phyloP scores from a whole-genome alignment of 208 protist species.

The Acanthamoeba culbertsoni region DNA sequence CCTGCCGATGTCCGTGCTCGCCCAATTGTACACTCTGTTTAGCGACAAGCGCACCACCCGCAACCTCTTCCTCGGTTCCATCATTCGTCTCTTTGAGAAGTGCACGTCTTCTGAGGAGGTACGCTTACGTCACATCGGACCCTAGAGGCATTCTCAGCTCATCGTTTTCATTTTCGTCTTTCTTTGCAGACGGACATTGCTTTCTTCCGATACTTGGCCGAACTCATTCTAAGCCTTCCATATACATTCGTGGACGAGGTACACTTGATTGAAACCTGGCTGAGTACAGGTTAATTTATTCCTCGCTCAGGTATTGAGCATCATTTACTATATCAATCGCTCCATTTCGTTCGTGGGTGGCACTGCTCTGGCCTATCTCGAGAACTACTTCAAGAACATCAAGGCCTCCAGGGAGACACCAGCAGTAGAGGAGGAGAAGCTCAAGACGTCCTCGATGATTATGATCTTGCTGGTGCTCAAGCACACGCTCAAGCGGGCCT shows the following conservation, averaged over 20 bases:
- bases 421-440: background rate
- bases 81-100: slow-evolving; percentile 57
- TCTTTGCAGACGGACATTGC: background rate
- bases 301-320: background rate
- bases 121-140: no score
- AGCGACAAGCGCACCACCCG: slow-evolving; percentile 51
- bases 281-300: background rate
- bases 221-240: slow-evolving; percentile 40
- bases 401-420: background rate
- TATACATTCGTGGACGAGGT: slow-evolving; percentile 46
- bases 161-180: background rate
- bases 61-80: background rate
- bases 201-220: slow-evolving; percentile 58
- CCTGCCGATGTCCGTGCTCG: background rate
- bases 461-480: slow-evolving; percentile 51
- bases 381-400: background rate
- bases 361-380: background rate
- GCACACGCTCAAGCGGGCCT: slow-evolving; percentile 41
- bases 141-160: background rate
- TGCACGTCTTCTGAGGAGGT: slow-evolving; percentile 31
- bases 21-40: slow-evolving; percentile 50
- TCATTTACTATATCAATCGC: slow-evolving; percentile 33
- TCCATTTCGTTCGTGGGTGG: slow-evolving; percentile 45
- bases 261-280: background rate
- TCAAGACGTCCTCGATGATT: slow-evolving; percentile 44